phyloP scores from a whole-genome alignment of 1,284 basidiomycete species.

The Macrocystidia cucumis region DNA sequence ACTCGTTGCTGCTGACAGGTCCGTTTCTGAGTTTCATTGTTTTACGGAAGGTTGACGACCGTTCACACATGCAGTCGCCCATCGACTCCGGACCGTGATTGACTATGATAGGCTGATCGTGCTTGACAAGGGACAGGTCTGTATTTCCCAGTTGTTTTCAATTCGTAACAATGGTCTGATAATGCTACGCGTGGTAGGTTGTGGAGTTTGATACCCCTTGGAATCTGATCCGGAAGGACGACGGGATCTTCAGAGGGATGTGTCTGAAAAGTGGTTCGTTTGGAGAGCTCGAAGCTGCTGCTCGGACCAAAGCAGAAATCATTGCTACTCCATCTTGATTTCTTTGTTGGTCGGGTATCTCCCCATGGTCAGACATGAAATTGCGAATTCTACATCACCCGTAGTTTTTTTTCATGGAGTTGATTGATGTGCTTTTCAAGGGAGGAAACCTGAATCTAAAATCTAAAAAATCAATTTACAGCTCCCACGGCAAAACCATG shows the following conservation, averaged over 20 bases:
- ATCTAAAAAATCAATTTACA: too few species aligned
- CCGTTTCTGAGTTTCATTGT: slow-evolving; percentile 9
- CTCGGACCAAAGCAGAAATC: slow-evolving; percentile 42
- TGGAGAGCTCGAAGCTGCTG: slow-evolving; percentile 56
- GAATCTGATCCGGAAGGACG: slow-evolving; percentile 65
- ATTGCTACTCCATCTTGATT: too few species aligned
- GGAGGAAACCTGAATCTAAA: too few species aligned
- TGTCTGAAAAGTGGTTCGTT: slow-evolving; percentile 79
- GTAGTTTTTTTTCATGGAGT: too few species aligned
- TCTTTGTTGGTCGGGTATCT: too few species aligned
- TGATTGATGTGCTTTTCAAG: too few species aligned
- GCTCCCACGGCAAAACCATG: too few species aligned
- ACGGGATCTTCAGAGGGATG: slow-evolving; percentile 72
- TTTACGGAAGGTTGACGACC: slow-evolving; percentile 2
- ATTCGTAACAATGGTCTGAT: too few species aligned
- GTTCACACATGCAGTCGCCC: slow-evolving; percentile 38
- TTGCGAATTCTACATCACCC: too few species aligned
- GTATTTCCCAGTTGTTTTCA: slow-evolving; percentile 4
- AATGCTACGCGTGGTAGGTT: slow-evolving; percentile 26
- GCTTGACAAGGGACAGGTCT: slow-evolving; percentile 65
- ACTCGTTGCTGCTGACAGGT: slow-evolving; percentile 55
- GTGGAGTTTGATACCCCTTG: slow-evolving; percentile 81
- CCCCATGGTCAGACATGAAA: too few species aligned
- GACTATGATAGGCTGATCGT: slow-evolving; percentile 81
- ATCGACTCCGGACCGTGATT: slow-evolving; percentile 66